These are phyloP conservation scores for Emmonsia crescens DNA, from an alignment of 2,329 filamentous ascomycete genomes.

Conservation along the genomic window DNA sequence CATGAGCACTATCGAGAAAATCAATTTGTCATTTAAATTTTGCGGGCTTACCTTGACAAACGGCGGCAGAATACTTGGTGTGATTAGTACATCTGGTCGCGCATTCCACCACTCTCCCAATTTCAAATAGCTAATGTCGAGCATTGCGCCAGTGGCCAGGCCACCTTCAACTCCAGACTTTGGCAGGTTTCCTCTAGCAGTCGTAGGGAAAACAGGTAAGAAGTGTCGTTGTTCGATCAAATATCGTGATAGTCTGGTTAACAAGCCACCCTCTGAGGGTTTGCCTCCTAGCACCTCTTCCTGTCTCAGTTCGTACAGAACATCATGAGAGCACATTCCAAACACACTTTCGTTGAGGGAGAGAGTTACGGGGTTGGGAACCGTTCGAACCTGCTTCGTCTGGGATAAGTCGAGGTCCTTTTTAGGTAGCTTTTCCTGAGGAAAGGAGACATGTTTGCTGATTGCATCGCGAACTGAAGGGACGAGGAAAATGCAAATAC, in stretches of 20 bases:
- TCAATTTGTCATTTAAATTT: not conserved
- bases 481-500: slow-evolving; percentile 68
- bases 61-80: slow-evolving; percentile 71
- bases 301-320: slow-evolving; percentile 67
- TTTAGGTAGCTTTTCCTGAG: slow-evolving; percentile 58
- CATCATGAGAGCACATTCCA: slow-evolving; percentile 72
- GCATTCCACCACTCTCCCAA: slow-evolving; percentile 84
- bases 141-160: slow-evolving; percentile 58
- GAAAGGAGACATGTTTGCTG: slow-evolving; percentile 77
- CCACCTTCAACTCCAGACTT: slow-evolving; percentile 52
- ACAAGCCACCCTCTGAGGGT: slow-evolving; percentile 47
- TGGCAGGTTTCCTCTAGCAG: slow-evolving; percentile 55
- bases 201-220: slow-evolving; percentile 77
- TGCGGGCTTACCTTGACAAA: slow-evolving; percentile 65
- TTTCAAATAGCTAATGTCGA: slow-evolving; percentile 78
- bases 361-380: slow-evolving; percentile 85
- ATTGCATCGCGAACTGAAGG: slow-evolving; percentile 77
- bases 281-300: slow-evolving; percentile 57
- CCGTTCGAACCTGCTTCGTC: slow-evolving; percentile 56
- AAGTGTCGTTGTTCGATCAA: slow-evolving; percentile 86
- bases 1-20: not conserved
- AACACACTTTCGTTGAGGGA: slow-evolving; percentile 79
- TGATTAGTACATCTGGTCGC: slow-evolving; percentile 70
- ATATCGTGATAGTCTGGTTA: slow-evolving; percentile 63
- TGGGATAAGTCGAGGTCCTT: slow-evolving; percentile 64